Evolutionary conservation across 352 stramenopile species (phyloP), one percentile per base, ranked within the genome.

Genomic region (Phytophthora agathidicida): DNA sequence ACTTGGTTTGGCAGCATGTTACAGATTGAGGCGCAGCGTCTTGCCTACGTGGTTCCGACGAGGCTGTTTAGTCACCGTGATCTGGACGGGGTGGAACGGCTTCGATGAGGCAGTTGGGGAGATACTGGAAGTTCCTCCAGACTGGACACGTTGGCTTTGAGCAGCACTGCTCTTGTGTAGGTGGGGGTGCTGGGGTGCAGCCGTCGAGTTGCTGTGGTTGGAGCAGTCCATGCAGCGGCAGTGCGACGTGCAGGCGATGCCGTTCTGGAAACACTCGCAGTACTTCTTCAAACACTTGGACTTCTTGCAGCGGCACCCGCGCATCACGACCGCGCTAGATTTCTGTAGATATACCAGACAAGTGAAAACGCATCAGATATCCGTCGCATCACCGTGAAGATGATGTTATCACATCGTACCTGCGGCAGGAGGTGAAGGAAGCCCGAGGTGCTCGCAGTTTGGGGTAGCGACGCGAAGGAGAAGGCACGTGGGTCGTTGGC

Each of bases 261-360:
- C 85, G 69, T 94, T 97, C 73, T 98, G 84, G 72, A 98, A 99
- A 75, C 97, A 99, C 70, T 98, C 96, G 76, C 97, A 99, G 76
- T 99, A 95, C 58, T 99, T 99, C 70, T 99, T 99, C 19, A 98
- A 73, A 83, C 97, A 99, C 56, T 91, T 91, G 49, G 89, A 98
- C 63, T 98, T 98, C 59, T 98, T 98, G 80, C 97, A 99, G 59
- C 92, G 92, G 61, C 97, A 99, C 10, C 94, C 91, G 3, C 83
- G 78, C 48, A 88, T 72, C 57, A 90, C 80, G 23, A 90, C 77
- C 17, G 83, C 77, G 42, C 70, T 92, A 32, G 80, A 83, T 75
- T 90, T 92, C 76, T 71, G 23, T 14, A 46, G 23, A 38, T 10
- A 19, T 11, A 36, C 4, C 27, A 39, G 23, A 2, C 19, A 23